phyloP scores from a whole-genome alignment of 2,329 filamentous ascomycete genomes.

The Anthostomella pinea region DNA sequence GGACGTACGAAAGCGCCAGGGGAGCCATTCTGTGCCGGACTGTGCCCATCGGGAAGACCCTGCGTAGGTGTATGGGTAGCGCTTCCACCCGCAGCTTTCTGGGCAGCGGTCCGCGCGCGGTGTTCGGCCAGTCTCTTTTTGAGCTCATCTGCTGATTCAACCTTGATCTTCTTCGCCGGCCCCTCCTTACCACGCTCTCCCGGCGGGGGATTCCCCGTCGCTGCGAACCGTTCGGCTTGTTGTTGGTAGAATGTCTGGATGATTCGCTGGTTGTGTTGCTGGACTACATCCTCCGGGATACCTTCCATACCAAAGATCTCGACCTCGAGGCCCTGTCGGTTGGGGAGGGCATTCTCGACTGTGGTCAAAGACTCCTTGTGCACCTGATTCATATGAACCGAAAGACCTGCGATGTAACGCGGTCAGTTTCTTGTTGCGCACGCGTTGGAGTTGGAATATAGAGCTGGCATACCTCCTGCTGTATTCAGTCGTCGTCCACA shows the following conservation, averaged over 20 bases:
- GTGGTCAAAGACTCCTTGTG: slow-evolving; percentile 88
- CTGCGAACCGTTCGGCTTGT: slow-evolving; percentile 76
- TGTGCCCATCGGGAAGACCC: slow-evolving; percentile 41
- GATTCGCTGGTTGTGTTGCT: slow-evolving; percentile 83
- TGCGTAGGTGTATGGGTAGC: slow-evolving; percentile 48
- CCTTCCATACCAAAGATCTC: slow-evolving; percentile 99
- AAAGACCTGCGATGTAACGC: slow-evolving; percentile 62
- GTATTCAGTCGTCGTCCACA: slow-evolving; percentile 89
- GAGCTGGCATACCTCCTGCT: slow-evolving; percentile 69
- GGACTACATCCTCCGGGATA: slow-evolving; percentile 80
- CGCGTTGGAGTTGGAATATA: slow-evolving; percentile 2
- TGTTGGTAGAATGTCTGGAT: slow-evolving; percentile 81
- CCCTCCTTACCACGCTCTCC: slow-evolving; percentile 63
- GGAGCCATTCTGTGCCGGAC: slow-evolving; percentile 49
- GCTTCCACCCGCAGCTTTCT: slow-evolving; percentile 55
- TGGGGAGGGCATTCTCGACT: slow-evolving; percentile 89
- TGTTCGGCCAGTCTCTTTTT: slow-evolving; percentile 78
- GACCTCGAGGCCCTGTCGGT: slow-evolving; percentile 79
- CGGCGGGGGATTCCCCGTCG: slow-evolving; percentile 79
- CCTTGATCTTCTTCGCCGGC: slow-evolving; percentile 66
- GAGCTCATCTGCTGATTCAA: slow-evolving; percentile 73
- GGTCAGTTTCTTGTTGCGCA: slow-evolving; percentile 8
- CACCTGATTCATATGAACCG: slow-evolving; percentile 96
- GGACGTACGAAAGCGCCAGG: slow-evolving; percentile 58
- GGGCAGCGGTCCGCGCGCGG: slow-evolving; percentile 64